These are phyloP conservation scores for Begonia masoniana DNA, from an alignment of 306 rosid species.

Conservation along the genomic window DNA sequence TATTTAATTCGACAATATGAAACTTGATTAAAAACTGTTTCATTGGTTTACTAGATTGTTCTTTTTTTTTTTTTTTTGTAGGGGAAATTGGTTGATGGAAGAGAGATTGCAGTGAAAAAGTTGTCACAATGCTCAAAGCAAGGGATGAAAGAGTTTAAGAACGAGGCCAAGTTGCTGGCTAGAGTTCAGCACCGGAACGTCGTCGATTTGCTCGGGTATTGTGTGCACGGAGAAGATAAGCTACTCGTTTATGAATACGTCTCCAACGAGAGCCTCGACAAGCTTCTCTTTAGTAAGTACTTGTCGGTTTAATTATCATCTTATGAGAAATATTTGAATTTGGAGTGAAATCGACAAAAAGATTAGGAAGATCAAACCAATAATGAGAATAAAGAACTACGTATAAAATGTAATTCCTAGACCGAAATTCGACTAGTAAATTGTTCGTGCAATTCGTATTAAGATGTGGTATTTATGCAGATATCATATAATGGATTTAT, in stretches of 20 bases:
- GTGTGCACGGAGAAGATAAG: slow-evolving; percentile 63
- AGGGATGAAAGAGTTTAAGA: slow-evolving; percentile 77
- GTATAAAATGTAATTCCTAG: no score
- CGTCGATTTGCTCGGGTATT: slow-evolving; percentile 81
- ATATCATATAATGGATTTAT: neutral
- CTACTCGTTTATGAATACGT: slow-evolving; percentile 90
- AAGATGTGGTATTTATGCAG: neutral
- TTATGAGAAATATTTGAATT: no score
- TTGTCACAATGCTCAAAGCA: slow-evolving; percentile 68
- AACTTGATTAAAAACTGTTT: neutral
- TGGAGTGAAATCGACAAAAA: no score
- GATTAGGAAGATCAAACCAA: no score
- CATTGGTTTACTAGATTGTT: neutral
- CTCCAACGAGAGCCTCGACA: slow-evolving; percentile 74
- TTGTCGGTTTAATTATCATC: neutral
- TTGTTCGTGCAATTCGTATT: neutral
- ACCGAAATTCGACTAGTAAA: neutral
- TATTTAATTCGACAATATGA: neutral
- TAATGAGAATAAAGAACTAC: no score
- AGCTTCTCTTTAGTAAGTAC: slow-evolving; percentile 83
- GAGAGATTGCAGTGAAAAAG: slow-evolving; percentile 86
- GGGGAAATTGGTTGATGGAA: slow-evolving; percentile 82
- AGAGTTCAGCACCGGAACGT: slow-evolving; percentile 93
- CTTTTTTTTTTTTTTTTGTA: slow-evolving; percentile 5
- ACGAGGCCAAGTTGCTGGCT: slow-evolving; percentile 80